A percentile compares a stretch with the other conserved stretches of the same genome.
phyloP scores from a whole-genome alignment of 768 basidiomycete species.

The Hygrocybe punicea region DNA sequence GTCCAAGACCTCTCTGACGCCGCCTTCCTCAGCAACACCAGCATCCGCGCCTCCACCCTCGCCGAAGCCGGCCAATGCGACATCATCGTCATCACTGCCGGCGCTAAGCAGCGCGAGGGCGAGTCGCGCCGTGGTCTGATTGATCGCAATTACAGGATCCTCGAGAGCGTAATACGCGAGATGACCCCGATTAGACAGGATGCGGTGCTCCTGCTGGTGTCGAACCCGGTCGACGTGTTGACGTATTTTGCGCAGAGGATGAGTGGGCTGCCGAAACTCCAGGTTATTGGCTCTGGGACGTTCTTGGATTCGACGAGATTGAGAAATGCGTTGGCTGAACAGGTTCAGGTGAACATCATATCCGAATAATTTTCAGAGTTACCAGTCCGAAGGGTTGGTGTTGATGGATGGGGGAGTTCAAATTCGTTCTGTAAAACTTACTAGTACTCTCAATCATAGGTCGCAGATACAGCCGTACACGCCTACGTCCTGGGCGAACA shows the following conservation, averaged over 20 bases:
- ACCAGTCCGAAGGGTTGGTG: neutral
- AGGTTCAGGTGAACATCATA: conserved; percentile 5
- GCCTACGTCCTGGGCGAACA: conserved; percentile 15
- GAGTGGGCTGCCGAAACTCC: conserved; percentile 8
- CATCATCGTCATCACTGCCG: conserved; percentile 14
- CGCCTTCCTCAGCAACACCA: conserved; percentile 11
- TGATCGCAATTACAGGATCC: conserved; percentile 11
- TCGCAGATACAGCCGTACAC: conserved; percentile 11
- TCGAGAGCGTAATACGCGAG: conserved; percentile 6
- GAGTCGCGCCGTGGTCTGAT: conserved; percentile 13
- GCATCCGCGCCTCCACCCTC: conserved; percentile 3
- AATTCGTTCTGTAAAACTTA: no score
- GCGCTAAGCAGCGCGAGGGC: conserved; percentile 15
- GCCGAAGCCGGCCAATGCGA: conserved; percentile 13
- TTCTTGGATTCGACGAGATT: conserved; percentile 13
- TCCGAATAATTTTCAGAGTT: no score
- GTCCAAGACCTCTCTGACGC: conserved; percentile 14
- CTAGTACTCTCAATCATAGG: no score
- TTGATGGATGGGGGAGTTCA: no score
- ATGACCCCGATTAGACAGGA: conserved; percentile 14
- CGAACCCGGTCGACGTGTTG: conserved; percentile 15
- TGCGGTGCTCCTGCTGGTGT: conserved; percentile 12
- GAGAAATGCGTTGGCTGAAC: conserved; percentile 11
- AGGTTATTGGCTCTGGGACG: conserved; percentile 14
- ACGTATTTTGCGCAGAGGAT: conserved; percentile 12